Evolutionary conservation across 2,329 filamentous ascomycete genomes (phyloP).

Genomic region (Tetracladium maxilliforme): DNA sequence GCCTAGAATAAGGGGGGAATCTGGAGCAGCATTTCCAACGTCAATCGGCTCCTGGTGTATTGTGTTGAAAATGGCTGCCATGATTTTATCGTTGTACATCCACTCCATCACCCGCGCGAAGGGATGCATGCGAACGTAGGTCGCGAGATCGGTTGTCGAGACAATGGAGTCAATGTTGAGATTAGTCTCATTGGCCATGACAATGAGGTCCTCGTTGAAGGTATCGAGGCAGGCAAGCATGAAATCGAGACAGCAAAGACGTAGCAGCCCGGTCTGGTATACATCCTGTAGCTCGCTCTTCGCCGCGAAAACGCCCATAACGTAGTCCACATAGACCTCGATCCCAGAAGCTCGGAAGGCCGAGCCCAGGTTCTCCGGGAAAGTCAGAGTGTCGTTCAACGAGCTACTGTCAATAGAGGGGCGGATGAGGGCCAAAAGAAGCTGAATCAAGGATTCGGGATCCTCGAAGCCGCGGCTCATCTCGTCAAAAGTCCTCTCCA

Average conservation of each 20-base stretch:
- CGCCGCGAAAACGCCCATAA: slow-evolving; percentile 63
- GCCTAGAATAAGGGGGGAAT: slow-evolving; percentile 70
- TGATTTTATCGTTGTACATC: slow-evolving; percentile 88
- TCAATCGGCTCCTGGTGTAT: slow-evolving; percentile 64
- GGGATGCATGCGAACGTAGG: slow-evolving; percentile 78
- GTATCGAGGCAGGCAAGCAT: slow-evolving; percentile 63
- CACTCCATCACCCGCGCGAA: slow-evolving; percentile 95
- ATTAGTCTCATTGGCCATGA: slow-evolving; percentile 67
- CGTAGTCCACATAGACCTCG: slow-evolving; percentile 85
- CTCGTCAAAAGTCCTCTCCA: slow-evolving; percentile 42
- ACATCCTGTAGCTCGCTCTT: slow-evolving; percentile 52
- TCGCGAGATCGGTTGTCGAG: slow-evolving; percentile 55
- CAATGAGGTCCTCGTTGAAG: slow-evolving; percentile 89
- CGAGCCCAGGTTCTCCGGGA: slow-evolving; percentile 72
- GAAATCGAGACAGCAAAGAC: slow-evolving; percentile 73
- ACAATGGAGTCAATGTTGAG: slow-evolving; percentile 65
- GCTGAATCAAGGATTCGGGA: slow-evolving; percentile 66
- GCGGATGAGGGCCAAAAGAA: slow-evolving; percentile 57
- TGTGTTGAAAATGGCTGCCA: slow-evolving; percentile 62
- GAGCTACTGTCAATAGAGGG: slow-evolving; percentile 46
- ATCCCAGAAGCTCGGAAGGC: slow-evolving; percentile 72
- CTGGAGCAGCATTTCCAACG: slow-evolving; percentile 55
- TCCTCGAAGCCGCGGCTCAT: slow-evolving; percentile 74
- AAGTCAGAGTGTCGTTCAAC: slow-evolving; percentile 65
- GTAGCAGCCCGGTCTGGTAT: slow-evolving; percentile 57